Percentiles rank a stretch among this genome's conserved stretches.
Evolutionary conservation across 2,329 filamentous ascomycete species (phyloP).

Genomic region (Fonsecaea pedrosoi): DNA sequence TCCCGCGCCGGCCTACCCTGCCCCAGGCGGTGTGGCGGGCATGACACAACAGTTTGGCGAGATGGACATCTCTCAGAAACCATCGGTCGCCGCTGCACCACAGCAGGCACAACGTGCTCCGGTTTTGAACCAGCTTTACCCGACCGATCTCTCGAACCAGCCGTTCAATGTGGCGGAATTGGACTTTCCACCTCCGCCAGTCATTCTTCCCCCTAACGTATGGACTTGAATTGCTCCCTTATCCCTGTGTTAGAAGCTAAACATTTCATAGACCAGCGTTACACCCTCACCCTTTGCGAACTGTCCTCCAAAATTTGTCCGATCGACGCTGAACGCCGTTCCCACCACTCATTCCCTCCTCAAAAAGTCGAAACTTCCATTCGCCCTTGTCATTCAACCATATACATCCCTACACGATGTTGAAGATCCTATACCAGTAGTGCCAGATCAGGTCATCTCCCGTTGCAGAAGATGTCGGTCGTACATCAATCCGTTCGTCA

Average conservation of each 20-base stretch:
- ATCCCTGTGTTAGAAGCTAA: constrained; percentile 38
- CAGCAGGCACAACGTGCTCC: constrained; percentile 49
- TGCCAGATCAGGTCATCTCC: constrained; percentile 96
- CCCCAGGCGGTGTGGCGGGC: constrained; percentile 65
- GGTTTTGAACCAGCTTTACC: constrained; percentile 81
- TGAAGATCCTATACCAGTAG: constrained; percentile 87
- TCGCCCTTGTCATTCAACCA: constrained; percentile 94
- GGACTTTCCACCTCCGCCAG: constrained; percentile 87
- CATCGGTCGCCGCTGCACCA: constrained; percentile 56
- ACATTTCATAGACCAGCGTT: constrained; percentile 74
- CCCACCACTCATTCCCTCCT: constrained; percentile 90
- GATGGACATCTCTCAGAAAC: constrained; percentile 70
- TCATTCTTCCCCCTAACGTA: constrained; percentile 90
- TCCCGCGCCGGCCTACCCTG: constrained; percentile 70
- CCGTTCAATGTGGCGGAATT: constrained; percentile 94
- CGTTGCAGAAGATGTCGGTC: constrained; percentile 93
- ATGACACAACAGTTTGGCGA: constrained; percentile 83
- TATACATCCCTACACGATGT: constrained; percentile 92
- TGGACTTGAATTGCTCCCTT: constrained; percentile 49
- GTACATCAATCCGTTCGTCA: constrained; percentile 97
- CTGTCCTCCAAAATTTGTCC: constrained; percentile 90
- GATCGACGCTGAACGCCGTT: constrained; percentile 92
- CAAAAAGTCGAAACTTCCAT: constrained; percentile 95
- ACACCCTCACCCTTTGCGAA: constrained; percentile 91
- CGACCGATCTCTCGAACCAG: constrained; percentile 87